Conservation (phyloP, 2,329 filamentous ascomycete species). For the Aureobasidium namibiae region DNA sequence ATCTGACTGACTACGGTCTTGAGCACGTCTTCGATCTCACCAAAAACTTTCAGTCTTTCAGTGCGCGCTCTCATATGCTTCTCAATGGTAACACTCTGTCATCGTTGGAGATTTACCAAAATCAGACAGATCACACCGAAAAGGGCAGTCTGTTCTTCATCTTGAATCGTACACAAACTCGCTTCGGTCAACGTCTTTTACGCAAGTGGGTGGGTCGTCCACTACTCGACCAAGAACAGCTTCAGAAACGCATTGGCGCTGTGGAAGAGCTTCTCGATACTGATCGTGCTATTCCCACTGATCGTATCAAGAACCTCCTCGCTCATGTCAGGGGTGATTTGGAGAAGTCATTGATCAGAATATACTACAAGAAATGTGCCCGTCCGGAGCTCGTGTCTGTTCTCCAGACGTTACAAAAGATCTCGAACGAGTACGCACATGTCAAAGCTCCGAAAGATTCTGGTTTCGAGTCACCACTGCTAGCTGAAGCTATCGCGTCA, state of each 20-base stretch:
- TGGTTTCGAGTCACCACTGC: conserved; percentile 62
- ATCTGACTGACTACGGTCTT: conserved; percentile 83
- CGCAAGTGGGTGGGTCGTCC: conserved; percentile 94
- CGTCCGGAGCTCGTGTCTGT: conserved; percentile 79
- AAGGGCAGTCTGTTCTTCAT: conserved; percentile 94
- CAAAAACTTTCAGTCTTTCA: conserved; percentile 96
- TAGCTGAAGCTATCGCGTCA: conserved; percentile 63
- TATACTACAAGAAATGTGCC: conserved; percentile 95
- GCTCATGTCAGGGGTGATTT: conserved; percentile 68
- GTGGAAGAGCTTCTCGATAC: conserved; percentile 77
- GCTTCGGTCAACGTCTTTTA: conserved; percentile 78
- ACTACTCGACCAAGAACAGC: conserved; percentile 62
- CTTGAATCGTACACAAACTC: conserved; percentile 82
- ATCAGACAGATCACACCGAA: conserved; percentile 76
- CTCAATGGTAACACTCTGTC: conserved; percentile 91
- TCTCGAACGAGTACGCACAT: conserved; percentile 66
- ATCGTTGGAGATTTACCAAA: conserved; percentile 91
- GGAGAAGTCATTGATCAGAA: conserved; percentile 85
- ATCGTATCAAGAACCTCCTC: conserved; percentile 66
- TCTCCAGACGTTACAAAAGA: conserved; percentile 74
- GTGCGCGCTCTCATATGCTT: conserved; percentile 87
- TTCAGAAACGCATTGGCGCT: conserved; percentile 73
- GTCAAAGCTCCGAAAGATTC: conserved; percentile 57
- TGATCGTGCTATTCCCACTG: conserved; percentile 57
- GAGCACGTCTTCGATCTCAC: conserved; percentile 94